Base-by-base conservation (phyloP, 78 protist genomes). In the Planoprotostelium fungivorum region DNA sequence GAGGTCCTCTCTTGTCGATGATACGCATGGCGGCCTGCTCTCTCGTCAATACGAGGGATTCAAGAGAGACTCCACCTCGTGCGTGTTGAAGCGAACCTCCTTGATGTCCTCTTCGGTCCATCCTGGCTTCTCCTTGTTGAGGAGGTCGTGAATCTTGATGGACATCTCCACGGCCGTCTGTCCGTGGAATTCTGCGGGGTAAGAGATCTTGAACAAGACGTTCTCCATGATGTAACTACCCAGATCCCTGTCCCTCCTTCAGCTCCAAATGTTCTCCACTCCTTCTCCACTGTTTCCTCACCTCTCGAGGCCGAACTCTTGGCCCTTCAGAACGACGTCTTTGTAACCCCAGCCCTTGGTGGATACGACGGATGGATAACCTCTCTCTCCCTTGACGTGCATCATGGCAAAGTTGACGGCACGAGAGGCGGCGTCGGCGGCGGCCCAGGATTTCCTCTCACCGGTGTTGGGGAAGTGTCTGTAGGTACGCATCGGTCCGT, bases 161-260 rank as follows among this genome's bases (percentile, higher is more conserved):
- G 94, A 86, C 84, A 91, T 90, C 37, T 94, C 96, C 16, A 94
- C 93, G 34, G 96, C 94, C 0, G 96, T 91, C 83, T 94, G 96
- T n/a, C 92, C 96, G 38, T 94, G 96, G n/a, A 73, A 94, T 73
- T 94, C 96, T 0, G 96, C 96, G 0, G 96, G 96, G 35, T 89
- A 94, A 16, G 90, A 83, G 29, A 94, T 92, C 86, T 94, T 94
- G 94, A 94, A 94, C 28, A 94, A 36, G 0, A 94, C 86, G 34
- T 94, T 90, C 38, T 94, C 96, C 96, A 94, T 94, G 29, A 94
- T 90, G 36, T 94, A 94, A 5, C 86, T 35, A 0, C 86, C 39
- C 29, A 90, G 73, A 5, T 51, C 73, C 73, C 73, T 51, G 73
- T 5, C 31, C n/a, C n/a, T n/a, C n/a, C n/a, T n/a, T n/a, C n/a